Conservation (phyloP, 345 rosid genomes). For the Isatis tinctoria region DNA sequence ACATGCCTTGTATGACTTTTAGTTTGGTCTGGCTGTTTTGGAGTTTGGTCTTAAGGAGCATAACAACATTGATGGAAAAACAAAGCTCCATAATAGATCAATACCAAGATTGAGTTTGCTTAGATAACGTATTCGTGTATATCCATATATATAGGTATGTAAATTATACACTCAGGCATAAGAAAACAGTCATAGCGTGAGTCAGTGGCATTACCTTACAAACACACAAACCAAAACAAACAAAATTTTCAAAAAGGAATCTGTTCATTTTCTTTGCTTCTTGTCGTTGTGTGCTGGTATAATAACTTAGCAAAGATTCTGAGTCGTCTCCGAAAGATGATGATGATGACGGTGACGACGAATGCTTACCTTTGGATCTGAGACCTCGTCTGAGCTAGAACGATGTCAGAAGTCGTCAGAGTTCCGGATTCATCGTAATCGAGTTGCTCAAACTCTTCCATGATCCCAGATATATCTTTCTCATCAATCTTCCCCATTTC, state of each 20-base stretch:
- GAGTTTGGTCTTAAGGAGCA: neutral
- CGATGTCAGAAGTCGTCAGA: conserved; percentile 28
- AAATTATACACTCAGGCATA: conserved; percentile 7
- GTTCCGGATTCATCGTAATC: conserved; percentile 51
- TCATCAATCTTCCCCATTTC: conserved; percentile 86
- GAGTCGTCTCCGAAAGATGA: neutral
- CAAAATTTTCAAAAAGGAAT: neutral
- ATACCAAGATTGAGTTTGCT: neutral
- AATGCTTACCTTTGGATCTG: conserved; percentile 16
- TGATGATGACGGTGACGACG: neutral
- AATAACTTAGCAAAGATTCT: neutral
- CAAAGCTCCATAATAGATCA: neutral
- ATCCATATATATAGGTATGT: neutral
- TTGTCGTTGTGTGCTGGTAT: neutral
- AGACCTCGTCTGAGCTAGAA: conserved; percentile 25
- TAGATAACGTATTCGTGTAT: neutral
- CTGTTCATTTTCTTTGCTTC: neutral
- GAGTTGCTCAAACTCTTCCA: conserved; percentile 73
- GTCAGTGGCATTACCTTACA: neutral
- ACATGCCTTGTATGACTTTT: neutral
- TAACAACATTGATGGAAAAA: neutral
- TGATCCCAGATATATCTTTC: conserved; percentile 51
- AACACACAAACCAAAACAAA: conserved; percentile 6
- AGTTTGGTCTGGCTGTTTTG: neutral
- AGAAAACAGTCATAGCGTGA: neutral